These are phyloP conservation scores for Aspergillus eucalypticola DNA, from an alignment of 2,329 filamentous ascomycete genomes.

Conservation along the genomic window DNA sequence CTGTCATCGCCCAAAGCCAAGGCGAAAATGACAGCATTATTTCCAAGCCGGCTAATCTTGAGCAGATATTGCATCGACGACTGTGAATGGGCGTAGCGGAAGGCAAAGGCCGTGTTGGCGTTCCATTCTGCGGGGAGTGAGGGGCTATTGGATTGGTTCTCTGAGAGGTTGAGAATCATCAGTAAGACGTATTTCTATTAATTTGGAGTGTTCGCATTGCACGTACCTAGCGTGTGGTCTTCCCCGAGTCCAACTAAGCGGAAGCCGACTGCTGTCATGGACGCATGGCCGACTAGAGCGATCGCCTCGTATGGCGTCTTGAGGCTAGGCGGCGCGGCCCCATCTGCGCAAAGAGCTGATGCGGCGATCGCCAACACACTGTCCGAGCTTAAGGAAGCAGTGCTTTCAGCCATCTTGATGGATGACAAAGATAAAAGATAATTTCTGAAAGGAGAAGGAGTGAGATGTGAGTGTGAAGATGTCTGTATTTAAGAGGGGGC, in stretches of 20 bases:
- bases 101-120: slow-evolving; percentile 68
- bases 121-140: slow-evolving; percentile 80
- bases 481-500: not conserved
- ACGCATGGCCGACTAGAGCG: slow-evolving; percentile 80
- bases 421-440: not conserved
- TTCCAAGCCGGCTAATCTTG: slow-evolving; percentile 77
- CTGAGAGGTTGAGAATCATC: slow-evolving; percentile 17
- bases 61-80: slow-evolving; percentile 82
- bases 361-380: slow-evolving; percentile 36
- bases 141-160: slow-evolving; percentile 29
- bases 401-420: slow-evolving; percentile 16
- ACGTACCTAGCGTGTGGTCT: slow-evolving; percentile 68
- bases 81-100: slow-evolving; percentile 83
- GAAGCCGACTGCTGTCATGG: slow-evolving; percentile 78
- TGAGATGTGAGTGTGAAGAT: not conserved
- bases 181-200: not conserved
- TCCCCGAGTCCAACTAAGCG: slow-evolving; percentile 80
- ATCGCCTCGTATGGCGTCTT: slow-evolving; percentile 71
- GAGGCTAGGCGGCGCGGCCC: slow-evolving; percentile 31
- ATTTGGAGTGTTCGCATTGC: not conserved
- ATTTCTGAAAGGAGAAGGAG: not conserved
- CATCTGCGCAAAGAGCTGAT: slow-evolving; percentile 32
- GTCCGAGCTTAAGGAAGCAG: slow-evolving; percentile 29
- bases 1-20: slow-evolving; percentile 78
- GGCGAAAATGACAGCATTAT: slow-evolving; percentile 80